Evolutionary conservation across 2,329 filamentous ascomycete species (phyloP), one percentile per base, ranked within the genome.

Genomic region (Cordyceps militaris): DNA sequence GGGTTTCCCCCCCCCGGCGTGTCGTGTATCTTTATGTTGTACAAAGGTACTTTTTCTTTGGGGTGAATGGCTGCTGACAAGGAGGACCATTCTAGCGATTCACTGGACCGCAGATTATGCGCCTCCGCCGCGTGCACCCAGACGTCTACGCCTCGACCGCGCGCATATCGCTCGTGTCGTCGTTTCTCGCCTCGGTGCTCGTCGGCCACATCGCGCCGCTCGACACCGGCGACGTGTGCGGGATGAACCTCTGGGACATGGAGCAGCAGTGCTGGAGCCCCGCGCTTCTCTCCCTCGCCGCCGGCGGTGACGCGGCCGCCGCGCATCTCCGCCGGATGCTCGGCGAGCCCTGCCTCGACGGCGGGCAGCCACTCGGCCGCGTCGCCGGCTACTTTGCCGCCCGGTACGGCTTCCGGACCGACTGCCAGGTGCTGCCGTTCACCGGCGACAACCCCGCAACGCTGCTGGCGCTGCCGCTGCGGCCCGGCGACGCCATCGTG

Each of bases 231-330:
- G 94, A 99, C 73, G 92, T 93, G 24, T 96, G 91, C 66, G 94
- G 94, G 56, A 96, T 96, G 87, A 96, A 97, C 70, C 78, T 99
- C 7, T 97, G 91, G 91, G 91, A 97, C 67, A 91, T 97, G 63
- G 77, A 84, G 62, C 78, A 80, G 21, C 84, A 88, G 63, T 70
- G 73, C 21, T 97, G 91, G 85, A 85, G 87, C 63, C 83, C 91
- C 58, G 75, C 82, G 19, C 81, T 97, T 1, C 82, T 99, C 19
- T 78, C 82, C 40, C 84, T 96, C 13, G 83, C 88, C 21, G 89
- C 89, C 4, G 89, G 87, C 44, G 73, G 79, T 30, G 79, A 80
- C 54, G 84, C 81, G 1, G 78, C 85, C 8, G 77, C 77, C 13
- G 71, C 74, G 5, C 85, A 84, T 30, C 80, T 97, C 53, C 86